These are phyloP conservation scores for Singerocomus rubriflavus DNA, from an alignment of 1,284 basidiomycete species.

Conservation along the genomic window DNA sequence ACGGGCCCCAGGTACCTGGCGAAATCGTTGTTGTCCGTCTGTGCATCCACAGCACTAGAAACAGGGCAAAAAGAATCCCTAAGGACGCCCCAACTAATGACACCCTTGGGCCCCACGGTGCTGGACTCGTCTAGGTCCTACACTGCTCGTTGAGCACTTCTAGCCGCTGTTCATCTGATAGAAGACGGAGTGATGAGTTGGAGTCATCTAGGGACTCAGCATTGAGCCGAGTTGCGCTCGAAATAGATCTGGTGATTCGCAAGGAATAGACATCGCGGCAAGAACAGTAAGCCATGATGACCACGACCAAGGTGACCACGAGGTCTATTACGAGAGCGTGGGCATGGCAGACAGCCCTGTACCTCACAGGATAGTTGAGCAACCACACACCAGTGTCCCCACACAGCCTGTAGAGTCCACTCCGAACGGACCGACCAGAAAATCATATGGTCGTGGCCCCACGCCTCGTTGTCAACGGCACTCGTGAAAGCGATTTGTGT, in stretches of 20 bases:
- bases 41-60: not conserved
- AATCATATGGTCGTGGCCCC: too few relatives aligned
- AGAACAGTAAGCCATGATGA: constrained; percentile 13
- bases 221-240: constrained; percentile 17
- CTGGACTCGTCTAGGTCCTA: not conserved
- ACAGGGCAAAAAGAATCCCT: too few relatives aligned
- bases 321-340: constrained; percentile 5
- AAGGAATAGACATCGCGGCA: constrained; percentile 20
- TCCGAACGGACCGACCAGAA: too few relatives aligned
- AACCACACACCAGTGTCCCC: too few relatives aligned
- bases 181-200: constrained; percentile 12
- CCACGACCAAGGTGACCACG: constrained; percentile 9
- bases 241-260: constrained; percentile 16
- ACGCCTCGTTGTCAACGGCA: too few relatives aligned
- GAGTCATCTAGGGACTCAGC: constrained; percentile 17
- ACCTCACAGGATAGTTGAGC: too few relatives aligned
- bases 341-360: constrained; percentile 13
- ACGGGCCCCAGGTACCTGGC: constrained; percentile 6
- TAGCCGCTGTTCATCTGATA: constrained; percentile 2
- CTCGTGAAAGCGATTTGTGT: too few relatives aligned
- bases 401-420: too few relatives aligned
- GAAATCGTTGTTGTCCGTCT: not conserved
- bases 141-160: not conserved
- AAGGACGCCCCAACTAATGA: constrained; percentile 8
- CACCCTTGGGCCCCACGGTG: not conserved